These are phyloP conservation scores for Pharnaceum exiguum DNA, from an alignment of 148 eudicot genomes.

Conservation along the genomic window DNA sequence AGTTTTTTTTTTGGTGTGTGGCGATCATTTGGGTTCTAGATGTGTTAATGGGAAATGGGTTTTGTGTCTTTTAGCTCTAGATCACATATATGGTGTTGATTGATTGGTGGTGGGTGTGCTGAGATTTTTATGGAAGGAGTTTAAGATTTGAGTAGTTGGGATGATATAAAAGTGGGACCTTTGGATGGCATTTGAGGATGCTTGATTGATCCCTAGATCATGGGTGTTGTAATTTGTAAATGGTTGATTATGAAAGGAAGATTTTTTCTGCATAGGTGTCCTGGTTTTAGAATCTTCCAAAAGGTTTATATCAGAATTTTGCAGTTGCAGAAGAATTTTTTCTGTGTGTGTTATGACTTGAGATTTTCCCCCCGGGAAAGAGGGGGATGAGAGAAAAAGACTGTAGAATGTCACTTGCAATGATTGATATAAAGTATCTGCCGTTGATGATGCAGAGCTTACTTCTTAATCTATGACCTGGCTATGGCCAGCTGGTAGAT, in stretches of 20 bases:
- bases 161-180: constrained; percentile 44
- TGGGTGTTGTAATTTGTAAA: not conserved
- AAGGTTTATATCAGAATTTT: not conserved
- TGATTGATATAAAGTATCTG: constrained; percentile 25
- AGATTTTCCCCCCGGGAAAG: too few species aligned
- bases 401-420: constrained; percentile 11
- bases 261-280: constrained; percentile 17
- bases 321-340: not conserved
- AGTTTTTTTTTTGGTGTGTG: constrained; percentile 15
- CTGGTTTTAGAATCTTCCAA: constrained; percentile 29
- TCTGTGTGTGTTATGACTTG: not conserved
- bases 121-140: constrained; percentile 1
- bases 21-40: too few species aligned
- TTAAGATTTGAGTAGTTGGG: constrained; percentile 21
- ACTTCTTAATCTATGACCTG: constrained; percentile 19
- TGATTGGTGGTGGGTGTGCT: constrained; percentile 9
- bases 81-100: constrained; percentile 7
- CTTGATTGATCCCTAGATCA: constrained; percentile 25
- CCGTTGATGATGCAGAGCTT: constrained; percentile 13
- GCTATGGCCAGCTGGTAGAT: constrained; percentile 12
- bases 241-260: constrained; percentile 25
- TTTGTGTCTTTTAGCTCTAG: constrained; percentile 23
- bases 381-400: not conserved
- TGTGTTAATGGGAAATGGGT: constrained; percentile 14
- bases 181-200: constrained; percentile 14